Base-by-base conservation (phyloP, 208 protist species). In the Wallacemonas rigidus region DNA sequence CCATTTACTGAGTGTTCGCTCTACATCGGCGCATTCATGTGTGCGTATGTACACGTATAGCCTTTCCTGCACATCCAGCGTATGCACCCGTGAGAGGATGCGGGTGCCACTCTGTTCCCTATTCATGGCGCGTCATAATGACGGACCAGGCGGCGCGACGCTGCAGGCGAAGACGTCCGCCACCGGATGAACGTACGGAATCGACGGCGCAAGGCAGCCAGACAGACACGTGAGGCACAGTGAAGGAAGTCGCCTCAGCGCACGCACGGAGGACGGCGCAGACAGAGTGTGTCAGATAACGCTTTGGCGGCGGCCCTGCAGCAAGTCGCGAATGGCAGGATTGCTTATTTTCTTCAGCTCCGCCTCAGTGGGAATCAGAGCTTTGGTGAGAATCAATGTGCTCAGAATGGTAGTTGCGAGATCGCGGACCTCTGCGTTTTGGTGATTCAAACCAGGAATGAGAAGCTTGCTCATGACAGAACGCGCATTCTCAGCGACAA, bases 381-480 rank as follows among this genome's bases (percentile, higher is more conserved):
- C 69, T 2, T 70, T 64, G 2, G 64, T 58, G 0, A 74, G 38
- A 3, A 93, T 63, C 1, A 97, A 74, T 39, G 57, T 73, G 3
- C 63, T 69, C 14, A 87, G 57, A 40, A 93, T 53, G 7, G 64
- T 81, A 1, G 79, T 77, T 1, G 86, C 89, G 17, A 86, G 50
- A 71, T 97, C 91, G 4, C 93, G 89, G 68, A 96, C 93, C 15
- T 95, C 93, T 1, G 65, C 47, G 57, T 86, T 89, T 9, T 80
- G 80, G 70, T 96, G 89, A 62, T 95, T 94, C 15, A 95, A 68
- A 12, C 79, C 82, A 1, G 91, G 91, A 14, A 94, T 77, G 38
- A 96, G 73, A 11, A 96, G 69, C 58, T 87, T 87, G 43, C 73
- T 71, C 69, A 92, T 80, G 8, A 93, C 11, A 2, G 41, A 41